Evolutionary conservation across 345 rosid species (phyloP).

Genomic region (Gynandropsis gynandra): DNA sequence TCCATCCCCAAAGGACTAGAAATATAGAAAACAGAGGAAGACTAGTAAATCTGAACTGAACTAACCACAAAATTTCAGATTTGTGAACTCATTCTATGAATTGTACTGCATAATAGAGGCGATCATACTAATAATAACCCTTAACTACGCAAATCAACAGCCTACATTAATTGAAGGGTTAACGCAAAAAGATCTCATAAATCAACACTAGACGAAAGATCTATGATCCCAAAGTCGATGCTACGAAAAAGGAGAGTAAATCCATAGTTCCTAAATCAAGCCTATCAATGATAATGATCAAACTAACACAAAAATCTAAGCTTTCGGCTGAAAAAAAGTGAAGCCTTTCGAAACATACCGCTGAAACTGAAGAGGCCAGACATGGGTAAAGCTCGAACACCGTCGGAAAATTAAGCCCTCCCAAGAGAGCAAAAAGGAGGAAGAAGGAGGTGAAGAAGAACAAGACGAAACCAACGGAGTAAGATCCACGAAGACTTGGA

Average conservation of each 20-base stretch:
- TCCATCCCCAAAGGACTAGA: background rate
- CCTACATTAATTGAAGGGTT: too few relatives aligned
- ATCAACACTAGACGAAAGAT: background rate
- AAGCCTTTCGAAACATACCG: slow-evolving; percentile 37
- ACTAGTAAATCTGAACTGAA: slow-evolving; percentile 2
- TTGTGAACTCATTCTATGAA: background rate
- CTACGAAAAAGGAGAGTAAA: slow-evolving; percentile 1
- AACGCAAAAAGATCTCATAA: background rate
- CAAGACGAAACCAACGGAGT: slow-evolving; percentile 15
- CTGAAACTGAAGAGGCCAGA: slow-evolving; percentile 58
- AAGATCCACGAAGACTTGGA: slow-evolving; percentile 18
- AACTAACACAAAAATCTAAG: background rate
- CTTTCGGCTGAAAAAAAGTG: background rate
- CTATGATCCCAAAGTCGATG: background rate
- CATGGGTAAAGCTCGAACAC: slow-evolving; percentile 49
- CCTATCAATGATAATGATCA: slow-evolving; percentile 12
- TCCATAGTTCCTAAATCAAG: slow-evolving; percentile 3
- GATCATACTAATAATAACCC: too few relatives aligned
- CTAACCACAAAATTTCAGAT: background rate
- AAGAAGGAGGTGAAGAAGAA: slow-evolving; percentile 19
- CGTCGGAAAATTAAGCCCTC: slow-evolving; percentile 56
- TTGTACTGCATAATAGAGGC: too few relatives aligned
- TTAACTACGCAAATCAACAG: background rate
- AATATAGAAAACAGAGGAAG: slow-evolving; percentile 3
- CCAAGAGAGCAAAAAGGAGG: slow-evolving; percentile 51